A percentile compares a stretch with the other conserved stretches of the same genome.
These are phyloP conservation scores for Amaranthus hypochondriacus DNA, from an alignment of 148 eudicot genomes.

Conservation along the genomic window DNA sequence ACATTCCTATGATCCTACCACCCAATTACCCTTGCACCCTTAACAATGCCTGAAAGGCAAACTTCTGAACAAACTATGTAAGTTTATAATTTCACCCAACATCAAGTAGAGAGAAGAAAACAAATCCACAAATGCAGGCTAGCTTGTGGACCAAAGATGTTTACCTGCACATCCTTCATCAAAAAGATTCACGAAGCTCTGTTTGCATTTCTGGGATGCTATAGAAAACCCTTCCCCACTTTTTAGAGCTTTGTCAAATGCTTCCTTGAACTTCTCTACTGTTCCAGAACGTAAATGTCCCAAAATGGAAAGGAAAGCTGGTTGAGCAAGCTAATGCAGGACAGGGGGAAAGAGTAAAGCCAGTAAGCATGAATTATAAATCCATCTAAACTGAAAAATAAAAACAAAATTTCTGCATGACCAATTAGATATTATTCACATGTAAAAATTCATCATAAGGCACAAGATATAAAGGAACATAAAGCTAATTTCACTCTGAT, in stretches of 20 bases:
- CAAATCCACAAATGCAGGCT: too few relatives aligned
- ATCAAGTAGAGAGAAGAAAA: too few relatives aligned
- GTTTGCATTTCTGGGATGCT: slow-evolving; percentile 51
- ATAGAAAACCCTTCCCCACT: slow-evolving; percentile 69
- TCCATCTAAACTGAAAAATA: not conserved
- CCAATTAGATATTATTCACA: not conserved
- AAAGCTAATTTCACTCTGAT: too few relatives aligned
- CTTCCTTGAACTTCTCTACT: slow-evolving; percentile 59
- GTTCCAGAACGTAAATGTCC: slow-evolving; percentile 75
- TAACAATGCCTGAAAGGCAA: not conserved
- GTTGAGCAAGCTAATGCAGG: slow-evolving; percentile 61
- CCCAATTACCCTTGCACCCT: not conserved
- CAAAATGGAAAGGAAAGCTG: slow-evolving; percentile 74
- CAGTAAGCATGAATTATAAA: slow-evolving; percentile 3
- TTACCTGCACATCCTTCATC: slow-evolving; percentile 54
- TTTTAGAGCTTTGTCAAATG: slow-evolving; percentile 66
- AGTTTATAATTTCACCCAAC: too few relatives aligned
- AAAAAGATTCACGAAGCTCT: slow-evolving; percentile 44
- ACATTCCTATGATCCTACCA: not conserved
- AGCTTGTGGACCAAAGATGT: too few relatives aligned
- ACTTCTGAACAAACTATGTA: too few relatives aligned
- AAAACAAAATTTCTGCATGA: not conserved
- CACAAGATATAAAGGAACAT: too few relatives aligned
- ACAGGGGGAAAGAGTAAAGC: slow-evolving; percentile 7
- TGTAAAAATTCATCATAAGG: not conserved